Evolutionary conservation across 768 basidiomycete genomes (phyloP).

Genomic region (Kwoniella pini): DNA sequence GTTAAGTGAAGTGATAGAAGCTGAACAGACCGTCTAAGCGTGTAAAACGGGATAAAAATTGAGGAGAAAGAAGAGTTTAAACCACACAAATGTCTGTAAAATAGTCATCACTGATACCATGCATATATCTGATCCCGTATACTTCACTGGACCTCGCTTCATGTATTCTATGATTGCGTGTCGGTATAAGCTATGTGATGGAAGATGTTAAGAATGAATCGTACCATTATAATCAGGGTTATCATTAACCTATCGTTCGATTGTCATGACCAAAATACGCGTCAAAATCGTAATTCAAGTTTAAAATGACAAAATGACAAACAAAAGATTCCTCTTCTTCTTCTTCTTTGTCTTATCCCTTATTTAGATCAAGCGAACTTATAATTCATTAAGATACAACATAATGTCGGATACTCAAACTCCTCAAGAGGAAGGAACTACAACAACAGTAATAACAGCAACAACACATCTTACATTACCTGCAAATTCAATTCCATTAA

Average conservation of each 20-base stretch:
- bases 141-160: no score
- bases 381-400: background rate
- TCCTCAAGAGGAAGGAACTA: conserved; percentile 27
- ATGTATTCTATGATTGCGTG: no score
- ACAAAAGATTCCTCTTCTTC: background rate
- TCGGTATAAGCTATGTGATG: no score
- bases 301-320: background rate
- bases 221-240: conserved; percentile 3
- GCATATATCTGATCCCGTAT: conserved; percentile 2
- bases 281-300: background rate
- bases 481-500: conserved; percentile 41
- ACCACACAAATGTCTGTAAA: no score
- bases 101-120: conserved; percentile 1
- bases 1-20: conserved; percentile 29
- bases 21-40: no score
- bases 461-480: conserved; percentile 48
- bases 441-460: conserved; percentile 48
- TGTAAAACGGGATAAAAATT: no score
- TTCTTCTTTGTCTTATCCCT: no score
- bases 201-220: no score
- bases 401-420: conserved; percentile 7
- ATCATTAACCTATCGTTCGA: background rate
- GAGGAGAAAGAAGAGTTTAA: background rate
- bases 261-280: background rate
- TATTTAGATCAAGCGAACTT: background rate